These are phyloP conservation scores for Flaveria robusta DNA, from an alignment of 129 eudicot genomes.

Conservation along the genomic window DNA sequence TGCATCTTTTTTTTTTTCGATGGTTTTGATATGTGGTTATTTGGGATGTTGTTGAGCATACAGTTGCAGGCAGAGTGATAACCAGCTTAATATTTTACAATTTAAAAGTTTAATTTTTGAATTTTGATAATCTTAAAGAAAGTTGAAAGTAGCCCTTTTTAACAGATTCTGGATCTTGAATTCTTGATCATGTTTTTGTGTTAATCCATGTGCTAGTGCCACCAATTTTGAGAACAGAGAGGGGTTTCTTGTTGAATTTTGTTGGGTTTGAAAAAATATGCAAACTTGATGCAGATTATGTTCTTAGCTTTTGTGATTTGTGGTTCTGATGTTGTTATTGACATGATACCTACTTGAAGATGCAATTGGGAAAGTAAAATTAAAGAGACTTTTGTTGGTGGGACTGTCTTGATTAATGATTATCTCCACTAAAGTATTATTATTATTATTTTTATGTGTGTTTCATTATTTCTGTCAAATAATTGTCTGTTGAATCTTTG, in stretches of 20 bases:
- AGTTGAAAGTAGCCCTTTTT: neutral
- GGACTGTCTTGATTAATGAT: conserved; percentile 17
- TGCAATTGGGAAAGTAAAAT: neutral
- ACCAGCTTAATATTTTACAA: neutral
- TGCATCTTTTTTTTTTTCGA: conserved; percentile 9
- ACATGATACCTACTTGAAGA: neutral
- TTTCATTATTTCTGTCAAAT: neutral
- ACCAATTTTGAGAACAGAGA: neutral
- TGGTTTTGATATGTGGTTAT: neutral
- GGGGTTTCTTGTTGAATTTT: neutral
- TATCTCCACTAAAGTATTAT: neutral
- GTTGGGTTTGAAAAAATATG: conserved; percentile 12
- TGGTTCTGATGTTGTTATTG: conserved; percentile 8
- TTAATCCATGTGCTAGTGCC: neutral
- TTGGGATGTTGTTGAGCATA: neutral
- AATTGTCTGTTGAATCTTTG: conserved; percentile 3
- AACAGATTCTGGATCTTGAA: conserved; percentile 10
- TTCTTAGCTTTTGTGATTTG: conserved; percentile 1
- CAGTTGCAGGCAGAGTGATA: conserved; percentile 17
- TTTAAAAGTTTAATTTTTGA: neutral
- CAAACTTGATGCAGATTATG: neutral
- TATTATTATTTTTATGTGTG: neutral
- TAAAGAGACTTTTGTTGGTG: conserved; percentile 2
- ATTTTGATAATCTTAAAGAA: neutral
- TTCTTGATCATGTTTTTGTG: neutral